Base-by-base conservation (phyloP, 2,329 filamentous ascomycete genomes). In the Clonostachys byssicola region DNA sequence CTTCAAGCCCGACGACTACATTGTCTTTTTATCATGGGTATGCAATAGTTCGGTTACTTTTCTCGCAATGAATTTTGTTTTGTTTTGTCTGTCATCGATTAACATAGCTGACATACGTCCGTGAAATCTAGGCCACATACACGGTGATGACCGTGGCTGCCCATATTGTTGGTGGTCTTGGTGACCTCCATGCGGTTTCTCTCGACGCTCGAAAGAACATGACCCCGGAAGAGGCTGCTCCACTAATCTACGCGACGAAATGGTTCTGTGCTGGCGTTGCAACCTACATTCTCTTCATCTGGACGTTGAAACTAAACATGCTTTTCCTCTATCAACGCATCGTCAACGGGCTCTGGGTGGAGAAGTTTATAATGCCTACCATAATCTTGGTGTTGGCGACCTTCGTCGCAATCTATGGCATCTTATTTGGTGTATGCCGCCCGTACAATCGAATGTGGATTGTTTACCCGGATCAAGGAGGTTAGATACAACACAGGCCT, bases 291-390 rank as follows among this genome's bases (percentile, higher is more conserved):
- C 39, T 53, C 5, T 53, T 53, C 47, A 53, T 69, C 36, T 70
- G 66, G 66, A 58, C 58, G 2, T 51, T 69, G 34, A 69, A 68
- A 42, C 48, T 69, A 17, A 65, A 66, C 51, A 66, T 68, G 61
- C 49, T 67, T 16, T 67, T 65, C 50, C 60, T 69, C 39, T 68
- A 65, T 45, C 54, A 58, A 42, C 60, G 64, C 2, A 53, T 69
- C 8, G 60, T 67, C 16, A 56, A 52, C 9, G 60, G 62, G 2
- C 52, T 67, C 5, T 63, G 59, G 59, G 60, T 65, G 1, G 56
- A 66, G 45, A 64, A 59, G 45, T 60, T 63, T 46, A 60, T 70
- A 40, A 50, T 56, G 12, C 65, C 65, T 0, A 52, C 57, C 2
- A 64, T 68, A 55, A 47, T 45, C 2, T 50, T 66, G 6, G 58